A percentile compares a stretch with the other conserved stretches of the same genome.
Conservation (phyloP, 2,329 filamentous ascomycete genomes). For the Periconia sp. region DNA sequence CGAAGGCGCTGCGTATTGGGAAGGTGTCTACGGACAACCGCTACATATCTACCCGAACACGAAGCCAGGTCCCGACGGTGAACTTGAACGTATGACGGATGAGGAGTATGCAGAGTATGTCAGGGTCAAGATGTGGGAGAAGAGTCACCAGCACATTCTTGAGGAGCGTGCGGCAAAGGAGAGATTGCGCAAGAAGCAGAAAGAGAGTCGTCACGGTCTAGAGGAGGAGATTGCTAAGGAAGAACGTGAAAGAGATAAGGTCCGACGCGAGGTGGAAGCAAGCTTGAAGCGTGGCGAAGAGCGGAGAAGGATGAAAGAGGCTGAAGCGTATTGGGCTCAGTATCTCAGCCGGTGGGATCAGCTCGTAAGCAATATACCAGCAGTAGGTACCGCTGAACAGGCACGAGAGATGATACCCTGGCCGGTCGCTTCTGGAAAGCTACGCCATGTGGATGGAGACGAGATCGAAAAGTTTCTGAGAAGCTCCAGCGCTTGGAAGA, state of each 20-base stretch:
- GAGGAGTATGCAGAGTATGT: slow-evolving; percentile 90
- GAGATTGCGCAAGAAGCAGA: slow-evolving; percentile 50
- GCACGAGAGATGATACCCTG: slow-evolving; percentile 60
- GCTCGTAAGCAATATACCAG: slow-evolving; percentile 35
- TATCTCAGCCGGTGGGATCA: slow-evolving; percentile 68
- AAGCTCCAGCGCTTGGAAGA: slow-evolving; percentile 48
- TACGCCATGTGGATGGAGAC: slow-evolving; percentile 59
- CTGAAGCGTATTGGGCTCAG: slow-evolving; percentile 62
- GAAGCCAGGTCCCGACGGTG: slow-evolving; percentile 54
- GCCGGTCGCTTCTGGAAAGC: slow-evolving; percentile 68
- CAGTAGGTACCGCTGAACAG: slow-evolving; percentile 15
- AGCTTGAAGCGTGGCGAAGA: slow-evolving; percentile 69
- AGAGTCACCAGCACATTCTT: slow-evolving; percentile 79
- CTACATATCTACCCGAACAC: slow-evolving; percentile 75
- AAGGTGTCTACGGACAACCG: slow-evolving; percentile 93
- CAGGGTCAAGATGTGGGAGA: slow-evolving; percentile 91
- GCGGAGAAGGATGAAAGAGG: slow-evolving; percentile 58
- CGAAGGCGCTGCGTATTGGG: slow-evolving; percentile 94
- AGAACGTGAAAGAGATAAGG: slow-evolving; percentile 33
- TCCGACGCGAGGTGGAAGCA: slow-evolving; percentile 68
- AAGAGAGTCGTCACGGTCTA: slow-evolving; percentile 36
- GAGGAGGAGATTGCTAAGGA: slow-evolving; percentile 45
- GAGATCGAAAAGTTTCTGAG: slow-evolving; percentile 71
- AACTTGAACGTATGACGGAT: slow-evolving; percentile 83
- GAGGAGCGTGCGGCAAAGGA: slow-evolving; percentile 70